Conservation (phyloP, 306 rosid genomes). For the Lupinus albus region DNA sequence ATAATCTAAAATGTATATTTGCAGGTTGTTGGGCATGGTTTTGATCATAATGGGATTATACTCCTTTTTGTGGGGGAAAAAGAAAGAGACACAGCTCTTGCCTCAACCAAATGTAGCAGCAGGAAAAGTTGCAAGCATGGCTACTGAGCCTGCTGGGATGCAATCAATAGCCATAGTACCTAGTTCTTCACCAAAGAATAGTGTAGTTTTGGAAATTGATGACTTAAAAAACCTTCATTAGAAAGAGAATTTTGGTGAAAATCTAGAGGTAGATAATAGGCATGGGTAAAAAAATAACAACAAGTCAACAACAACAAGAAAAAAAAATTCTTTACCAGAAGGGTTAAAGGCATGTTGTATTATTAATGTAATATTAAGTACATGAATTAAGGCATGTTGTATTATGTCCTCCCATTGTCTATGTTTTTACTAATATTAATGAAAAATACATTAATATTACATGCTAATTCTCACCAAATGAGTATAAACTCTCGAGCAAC, state of each 20-base stretch:
- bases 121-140: conserved; percentile 31
- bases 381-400: too few relatives aligned
- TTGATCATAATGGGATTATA: conserved; percentile 62
- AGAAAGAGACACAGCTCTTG: conserved; percentile 26
- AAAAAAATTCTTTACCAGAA: too few relatives aligned
- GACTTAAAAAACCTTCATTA: neutral
- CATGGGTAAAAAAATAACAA: too few relatives aligned
- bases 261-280: neutral
- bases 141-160: neutral
- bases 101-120: conserved; percentile 26
- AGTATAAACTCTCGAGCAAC: too few relatives aligned
- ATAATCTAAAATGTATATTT: neutral
- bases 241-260: neutral
- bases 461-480: too few relatives aligned
- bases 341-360: too few relatives aligned
- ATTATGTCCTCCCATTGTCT: too few relatives aligned
- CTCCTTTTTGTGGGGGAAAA: conserved; percentile 66
- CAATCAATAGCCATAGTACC: conserved; percentile 42
- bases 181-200: conserved; percentile 31
- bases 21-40: conserved; percentile 64
- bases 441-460: too few relatives aligned
- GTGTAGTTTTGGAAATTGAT: neutral
- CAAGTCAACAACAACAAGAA: neutral
- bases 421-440: too few relatives aligned
- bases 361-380: too few relatives aligned